Evolutionary conservation across 2,329 filamentous ascomycete genomes (phyloP), one percentile per base, ranked within the genome.

Genomic region (Trichoderma asperellum): DNA sequence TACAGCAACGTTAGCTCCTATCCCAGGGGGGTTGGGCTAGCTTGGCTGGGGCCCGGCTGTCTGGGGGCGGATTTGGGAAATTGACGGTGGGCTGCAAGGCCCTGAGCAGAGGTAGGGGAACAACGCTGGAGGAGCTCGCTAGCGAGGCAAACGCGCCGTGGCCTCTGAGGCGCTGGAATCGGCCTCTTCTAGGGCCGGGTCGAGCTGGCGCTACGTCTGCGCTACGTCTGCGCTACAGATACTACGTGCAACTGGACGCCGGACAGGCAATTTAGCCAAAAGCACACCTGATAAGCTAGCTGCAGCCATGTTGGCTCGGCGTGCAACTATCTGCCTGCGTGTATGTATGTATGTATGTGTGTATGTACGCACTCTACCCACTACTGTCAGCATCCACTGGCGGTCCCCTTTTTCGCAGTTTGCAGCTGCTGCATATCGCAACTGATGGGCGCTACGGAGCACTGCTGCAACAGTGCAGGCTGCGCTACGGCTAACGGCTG

Each of bases 21-120:
- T 68, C 55, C 68, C 68, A 64, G 59, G 68, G 68, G 75, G 74
- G 73, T 73, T 74, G 74, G 74, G 37, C 59, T 61, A 70, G 68
- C 62, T 47, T 14, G 62, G 62, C 56, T 67, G 63, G 68, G 68
- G 68, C 56, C 62, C 62, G 43, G 63, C 56, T 53, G 49, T 56
- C 58, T 55, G 62, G 67, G 67, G 67, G 67, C 59, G 35, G 60
- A 55, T 49, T 60, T 49, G 55, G 64, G 64, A 67, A 67, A 65
- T 55, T 65, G 62, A 65, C 62, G 62, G 62, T 65, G 62, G 62
- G 49, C 62, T 62, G 43, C 27, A 29, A 49, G 29, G 59, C 59
- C 58, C 40, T 52, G 59, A 62, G 60, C 40, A 47, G 32, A 57
- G 27, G 55, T 32, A 34, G 27, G 29, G 18, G 47, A 49, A 24